Evolutionary conservation across 345 rosid genomes (phyloP), one percentile per base, ranked within the genome.

Genomic region (Arabidopsis suecica): DNA sequence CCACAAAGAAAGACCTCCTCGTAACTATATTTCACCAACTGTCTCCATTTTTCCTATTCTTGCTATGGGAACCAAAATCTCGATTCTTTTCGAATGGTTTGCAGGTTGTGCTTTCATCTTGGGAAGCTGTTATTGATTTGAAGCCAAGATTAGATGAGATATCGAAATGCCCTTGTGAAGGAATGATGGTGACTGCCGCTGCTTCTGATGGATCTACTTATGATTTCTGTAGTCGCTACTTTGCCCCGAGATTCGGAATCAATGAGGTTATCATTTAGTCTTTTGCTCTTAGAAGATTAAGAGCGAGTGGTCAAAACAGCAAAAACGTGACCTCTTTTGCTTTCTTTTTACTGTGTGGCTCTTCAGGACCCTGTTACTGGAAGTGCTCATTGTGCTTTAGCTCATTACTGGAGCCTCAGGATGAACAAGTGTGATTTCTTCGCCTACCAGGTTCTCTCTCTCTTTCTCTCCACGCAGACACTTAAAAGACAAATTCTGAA

Each of bases 311-410:
- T 25, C 47, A 5, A 54, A 37, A 48, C 41, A 48, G 22, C 20
- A 7, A 18, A 64, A 22, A 57, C 62, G 22, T 71, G 2, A 36
- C 56, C 3, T 38, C 11, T 28, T 51, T 38, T 49, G 41, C 16
- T 30, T 63, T 16, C 18, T 16, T 16, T 16, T 14, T 9, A 22
- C 34, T 65, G 45, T 36, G 2, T 25, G 65, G 65, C 9, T 45
- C 33, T 56, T 56, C 28, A 93, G 98, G 98, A 93, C 81, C 93
- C 93, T 47, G 92, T 89, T 9, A 78, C 84, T 61, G 92, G 98
- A 23, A 83, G 91, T 74, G 93, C 97, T 7, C 85, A 89, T 57
- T 93, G 98, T 78, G 84, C 90, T n/a, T 73, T 93, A 69, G 91
- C 90, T 71, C 66, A 80, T 20, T 89, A 91, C 60, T 91, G 98